Conservation (phyloP, 805 yeast species). For the Debaryomyces prosopidis region DNA sequence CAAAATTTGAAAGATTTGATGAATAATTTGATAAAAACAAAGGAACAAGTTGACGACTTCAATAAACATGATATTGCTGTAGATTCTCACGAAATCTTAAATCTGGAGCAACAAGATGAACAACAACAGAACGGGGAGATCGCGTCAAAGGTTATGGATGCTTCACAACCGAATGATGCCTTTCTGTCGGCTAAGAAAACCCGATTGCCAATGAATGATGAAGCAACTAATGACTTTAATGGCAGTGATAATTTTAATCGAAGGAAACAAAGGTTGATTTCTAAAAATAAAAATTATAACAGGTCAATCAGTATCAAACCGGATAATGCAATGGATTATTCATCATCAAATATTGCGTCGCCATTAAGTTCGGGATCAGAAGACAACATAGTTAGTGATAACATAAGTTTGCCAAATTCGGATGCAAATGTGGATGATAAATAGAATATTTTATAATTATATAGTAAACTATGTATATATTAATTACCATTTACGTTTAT, state of each 20-base stretch:
- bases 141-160: not conserved
- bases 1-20: conserved; percentile 12
- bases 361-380: conserved; percentile 7
- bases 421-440: not conserved
- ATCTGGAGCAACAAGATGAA: not conserved
- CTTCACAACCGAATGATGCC: not conserved
- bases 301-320: conserved; percentile 24
- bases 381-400: conserved; percentile 6
- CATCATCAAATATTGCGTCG: conserved; percentile 16
- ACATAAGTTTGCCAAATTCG: not conserved
- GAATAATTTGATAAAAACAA: conserved; percentile 11
- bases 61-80: not conserved
- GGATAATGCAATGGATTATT: conserved; percentile 20
- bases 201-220: conserved; percentile 7
- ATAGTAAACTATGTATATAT: not conserved
- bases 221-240: conserved; percentile 5
- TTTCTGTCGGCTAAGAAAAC: conserved; percentile 6
- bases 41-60: conserved; percentile 13
- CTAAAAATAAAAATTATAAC: conserved; percentile 21
- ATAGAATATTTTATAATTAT: not conserved
- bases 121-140: conserved; percentile 2
- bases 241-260: conserved; percentile 14
- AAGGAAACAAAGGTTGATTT: conserved; percentile 26
- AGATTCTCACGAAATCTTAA: not conserved
- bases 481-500: no score